These are phyloP conservation scores for Periconia digitata DNA, from an alignment of 2,329 filamentous ascomycete genomes.

Conservation along the genomic window DNA sequence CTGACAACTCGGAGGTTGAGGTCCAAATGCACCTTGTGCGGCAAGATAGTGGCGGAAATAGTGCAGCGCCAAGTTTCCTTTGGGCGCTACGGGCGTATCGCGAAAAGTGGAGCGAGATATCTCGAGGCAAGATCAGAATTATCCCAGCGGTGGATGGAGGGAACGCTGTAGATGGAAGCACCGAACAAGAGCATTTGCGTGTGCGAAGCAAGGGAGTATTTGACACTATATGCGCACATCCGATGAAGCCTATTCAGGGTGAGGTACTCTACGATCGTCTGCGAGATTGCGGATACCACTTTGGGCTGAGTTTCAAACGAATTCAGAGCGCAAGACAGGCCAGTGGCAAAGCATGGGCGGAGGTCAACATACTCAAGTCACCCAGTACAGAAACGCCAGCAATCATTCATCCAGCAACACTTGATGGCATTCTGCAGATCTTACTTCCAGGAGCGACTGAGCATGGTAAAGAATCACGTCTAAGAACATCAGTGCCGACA, in stretches of 20 bases:
- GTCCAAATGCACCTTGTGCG: background rate
- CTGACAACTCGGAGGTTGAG: background rate
- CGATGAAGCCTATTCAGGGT: background rate
- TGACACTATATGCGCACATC: background rate
- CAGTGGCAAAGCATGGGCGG: background rate
- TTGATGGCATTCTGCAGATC: background rate
- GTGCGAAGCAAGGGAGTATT: background rate
- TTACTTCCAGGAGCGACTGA: background rate
- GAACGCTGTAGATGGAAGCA: conserved; percentile 2
- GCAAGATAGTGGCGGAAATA: too few relatives aligned
- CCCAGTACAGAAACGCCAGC: background rate
- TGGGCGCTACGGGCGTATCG: background rate
- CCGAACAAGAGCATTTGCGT: background rate
- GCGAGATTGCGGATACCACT: background rate
- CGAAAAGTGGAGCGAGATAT: background rate
- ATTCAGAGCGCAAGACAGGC: background rate
- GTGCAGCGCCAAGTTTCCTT: background rate
- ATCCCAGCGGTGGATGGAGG: background rate
- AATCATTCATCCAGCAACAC: conserved; percentile 1
- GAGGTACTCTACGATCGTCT: background rate
- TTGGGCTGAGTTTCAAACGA: background rate
- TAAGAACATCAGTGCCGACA: background rate
- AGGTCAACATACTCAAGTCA: background rate
- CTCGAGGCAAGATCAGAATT: conserved; percentile 2
- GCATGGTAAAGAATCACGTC: background rate